Evolutionary conservation across 768 basidiomycete species (phyloP).

Genomic region (Amanita phalloides): DNA sequence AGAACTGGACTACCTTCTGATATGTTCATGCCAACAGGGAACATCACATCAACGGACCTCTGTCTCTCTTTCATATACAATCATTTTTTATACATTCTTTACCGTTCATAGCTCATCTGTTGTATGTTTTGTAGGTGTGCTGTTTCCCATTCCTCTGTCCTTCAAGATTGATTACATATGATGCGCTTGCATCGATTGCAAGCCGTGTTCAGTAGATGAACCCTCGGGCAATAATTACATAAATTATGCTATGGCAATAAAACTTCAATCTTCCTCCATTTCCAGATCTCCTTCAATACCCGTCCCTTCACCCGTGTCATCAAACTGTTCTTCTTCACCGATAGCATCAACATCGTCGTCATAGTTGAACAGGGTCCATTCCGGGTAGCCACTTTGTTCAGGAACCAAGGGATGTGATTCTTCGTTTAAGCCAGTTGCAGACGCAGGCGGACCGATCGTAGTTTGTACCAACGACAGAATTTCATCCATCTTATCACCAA

Average conservation of each 20-base stretch:
- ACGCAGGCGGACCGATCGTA: neutral
- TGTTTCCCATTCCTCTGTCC: neutral
- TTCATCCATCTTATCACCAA: conserved; percentile 58
- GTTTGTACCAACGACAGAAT: conserved; percentile 48
- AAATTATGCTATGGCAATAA: neutral
- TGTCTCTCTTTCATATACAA: conserved; percentile 2
- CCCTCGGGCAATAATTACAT: neutral
- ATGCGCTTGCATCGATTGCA: neutral
- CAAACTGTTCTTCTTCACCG: conserved; percentile 45
- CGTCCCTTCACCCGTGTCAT: conserved; percentile 54
- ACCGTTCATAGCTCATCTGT: conserved; percentile 3
- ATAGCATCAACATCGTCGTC: conserved; percentile 30
- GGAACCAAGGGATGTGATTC: neutral
- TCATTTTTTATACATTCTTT: conserved; percentile 4
- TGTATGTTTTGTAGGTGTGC: conserved; percentile 2
- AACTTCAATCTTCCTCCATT: conserved; percentile 42
- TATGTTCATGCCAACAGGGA: neutral
- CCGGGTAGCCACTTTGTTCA: conserved; percentile 14
- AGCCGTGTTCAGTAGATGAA: neutral
- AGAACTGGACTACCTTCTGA: neutral
- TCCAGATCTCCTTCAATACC: conserved; percentile 67
- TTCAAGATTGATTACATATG: neutral
- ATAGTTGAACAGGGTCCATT: conserved; percentile 14
- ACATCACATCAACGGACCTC: neutral
- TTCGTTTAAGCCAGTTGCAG: conserved; percentile 6